Percentiles rank a stretch among this genome's conserved stretches.
Conservation (phyloP, 345 rosid species). For the Syzygium grande region DNA sequence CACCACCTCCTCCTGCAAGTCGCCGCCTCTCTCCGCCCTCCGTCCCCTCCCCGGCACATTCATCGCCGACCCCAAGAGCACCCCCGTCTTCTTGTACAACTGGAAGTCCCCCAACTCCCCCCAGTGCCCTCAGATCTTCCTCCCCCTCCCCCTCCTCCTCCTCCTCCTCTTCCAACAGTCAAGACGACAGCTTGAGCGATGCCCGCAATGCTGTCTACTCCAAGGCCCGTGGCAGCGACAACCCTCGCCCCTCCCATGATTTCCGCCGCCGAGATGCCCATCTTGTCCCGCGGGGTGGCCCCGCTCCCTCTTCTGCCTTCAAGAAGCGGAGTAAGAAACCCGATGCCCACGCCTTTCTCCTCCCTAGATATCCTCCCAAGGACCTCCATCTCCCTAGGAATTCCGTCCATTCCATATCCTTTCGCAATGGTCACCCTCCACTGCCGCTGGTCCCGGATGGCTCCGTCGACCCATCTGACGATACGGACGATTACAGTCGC, state of each 20-base stretch:
- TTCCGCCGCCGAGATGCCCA: conserved; percentile 56
- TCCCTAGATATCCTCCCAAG: conserved; percentile 41
- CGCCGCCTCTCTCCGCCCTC: conserved; percentile 60
- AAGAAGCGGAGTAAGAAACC: conserved; percentile 50
- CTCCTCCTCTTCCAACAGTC: conserved; percentile 18
- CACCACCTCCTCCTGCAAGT: conserved; percentile 75
- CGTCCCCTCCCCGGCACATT: conserved; percentile 12
- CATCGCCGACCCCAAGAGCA: conserved; percentile 28
- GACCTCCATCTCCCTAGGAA: conserved; percentile 19
- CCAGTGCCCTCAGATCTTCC: conserved; percentile 3
- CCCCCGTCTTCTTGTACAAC: conserved; percentile 55
- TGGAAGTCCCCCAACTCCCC: conserved; percentile 65
- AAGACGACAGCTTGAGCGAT: conserved; percentile 64
- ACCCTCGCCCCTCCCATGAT: conserved; percentile 27
- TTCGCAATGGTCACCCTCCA: conserved; percentile 24
- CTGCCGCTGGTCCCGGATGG: conserved; percentile 36
- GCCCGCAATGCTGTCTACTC: conserved; percentile 57
- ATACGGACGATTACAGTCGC: conserved; percentile 50
- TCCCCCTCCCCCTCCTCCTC: background rate
- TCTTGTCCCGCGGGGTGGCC: conserved; percentile 26
- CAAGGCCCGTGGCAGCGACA: conserved; percentile 40
- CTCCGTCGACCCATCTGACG: conserved; percentile 55
- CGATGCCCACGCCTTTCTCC: conserved; percentile 28
- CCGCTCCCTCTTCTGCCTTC: conserved; percentile 25
- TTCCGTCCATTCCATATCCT: background rate